Base-by-base conservation (phyloP, 163 green algal genomes). In the Chloromonas sp. region DNA sequence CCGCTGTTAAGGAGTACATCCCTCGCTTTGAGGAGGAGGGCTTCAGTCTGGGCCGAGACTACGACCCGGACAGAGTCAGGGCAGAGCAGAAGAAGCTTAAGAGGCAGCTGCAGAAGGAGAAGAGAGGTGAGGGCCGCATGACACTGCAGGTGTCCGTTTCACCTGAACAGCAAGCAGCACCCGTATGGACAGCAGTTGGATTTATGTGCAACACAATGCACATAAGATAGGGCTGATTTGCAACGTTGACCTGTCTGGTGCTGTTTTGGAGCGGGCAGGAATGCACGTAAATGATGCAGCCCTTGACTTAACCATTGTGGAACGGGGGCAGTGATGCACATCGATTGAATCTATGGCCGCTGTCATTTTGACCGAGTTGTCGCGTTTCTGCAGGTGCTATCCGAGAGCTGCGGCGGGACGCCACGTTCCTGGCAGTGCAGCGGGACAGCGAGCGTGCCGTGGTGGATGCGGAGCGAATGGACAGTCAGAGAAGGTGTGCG, bases 341-440 rank as follows among this genome's bases (percentile, higher is more conserved):
- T 36, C 36, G 36, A 36, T 36, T 36, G 36, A 36, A 36, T 36
- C 36, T 36, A 36, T 36, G 36, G 36, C 36, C 36, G 36, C 36
- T 36, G 36, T 36, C 36, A 36, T 36, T 36, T 36, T 36, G 36
- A 36, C 36, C 36, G 36, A 36, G 36, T 36, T 36, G 36, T 36
- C 36, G 36, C 36, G 36, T 36, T 36, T 74, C 5, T 59, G 13
- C 81, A 89, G 88, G 92, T 61, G 90, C 89, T 5, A 87, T 93
- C 58, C 92, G 95, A 58, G 95, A 98, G 94, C 94, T 99, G 84
- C 94, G 97, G 0, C 93, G 94, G 66, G 97, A 99, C 85, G 92
- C 92, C 0, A 88, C 88, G 1, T 98, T 98, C 90, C 93, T 99
- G 92, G 90, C 93, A 1, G 91, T 89, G 58, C 92, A 93, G 85